phyloP scores from a whole-genome alignment of 345 rosid species.

The Syzygium jambos region DNA sequence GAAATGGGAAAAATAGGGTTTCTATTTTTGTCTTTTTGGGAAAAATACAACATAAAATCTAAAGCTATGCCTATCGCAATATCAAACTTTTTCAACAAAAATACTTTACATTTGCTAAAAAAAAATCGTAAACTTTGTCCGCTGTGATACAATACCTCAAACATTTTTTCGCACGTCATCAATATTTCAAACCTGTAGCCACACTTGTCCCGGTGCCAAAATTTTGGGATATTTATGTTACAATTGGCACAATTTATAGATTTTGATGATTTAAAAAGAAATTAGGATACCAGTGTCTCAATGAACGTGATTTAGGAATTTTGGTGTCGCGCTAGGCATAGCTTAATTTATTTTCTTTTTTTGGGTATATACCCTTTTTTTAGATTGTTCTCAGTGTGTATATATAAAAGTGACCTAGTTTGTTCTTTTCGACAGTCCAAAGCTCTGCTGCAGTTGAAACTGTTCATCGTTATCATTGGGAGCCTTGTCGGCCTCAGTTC shows the following conservation, averaged over 20 bases:
- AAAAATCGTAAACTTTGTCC: not conserved
- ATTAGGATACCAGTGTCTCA: accelerated
- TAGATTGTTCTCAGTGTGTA: not conserved
- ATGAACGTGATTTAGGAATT: no score
- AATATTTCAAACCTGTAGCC: not conserved
- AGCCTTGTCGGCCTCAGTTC: not conserved
- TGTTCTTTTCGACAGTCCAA: not conserved
- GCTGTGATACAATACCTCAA: not conserved
- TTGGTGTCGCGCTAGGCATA: no score
- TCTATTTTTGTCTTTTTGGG: not conserved
- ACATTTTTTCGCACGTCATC: not conserved
- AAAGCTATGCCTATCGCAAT: no score
- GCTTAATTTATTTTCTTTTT: no score
- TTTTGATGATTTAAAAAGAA: accelerated
- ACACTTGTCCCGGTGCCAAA: not conserved
- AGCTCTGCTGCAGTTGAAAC: not conserved
- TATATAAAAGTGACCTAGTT: not conserved
- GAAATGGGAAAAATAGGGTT: not conserved
- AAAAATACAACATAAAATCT: no score
- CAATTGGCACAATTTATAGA: accelerated
- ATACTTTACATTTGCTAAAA: not conserved
- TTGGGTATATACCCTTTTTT: no score
- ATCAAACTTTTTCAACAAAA: no score
- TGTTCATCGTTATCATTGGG: not conserved
- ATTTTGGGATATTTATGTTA: not conserved